A percentile compares a stretch with the other conserved stretches of the same genome.
Evolutionary conservation across 2,329 filamentous ascomycete genomes (phyloP).

Genomic region (Fonsecaea multimorphosa): DNA sequence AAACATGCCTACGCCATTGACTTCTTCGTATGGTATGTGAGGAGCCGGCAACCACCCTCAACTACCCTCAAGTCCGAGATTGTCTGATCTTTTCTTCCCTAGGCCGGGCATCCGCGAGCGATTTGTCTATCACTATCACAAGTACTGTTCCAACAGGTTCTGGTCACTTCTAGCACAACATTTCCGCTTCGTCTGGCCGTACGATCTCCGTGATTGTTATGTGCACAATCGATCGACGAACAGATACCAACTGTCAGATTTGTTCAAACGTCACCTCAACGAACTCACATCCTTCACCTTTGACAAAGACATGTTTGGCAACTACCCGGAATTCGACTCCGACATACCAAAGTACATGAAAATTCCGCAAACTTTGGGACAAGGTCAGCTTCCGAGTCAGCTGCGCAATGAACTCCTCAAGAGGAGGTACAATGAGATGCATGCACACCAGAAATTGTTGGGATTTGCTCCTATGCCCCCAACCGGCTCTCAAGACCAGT

Average conservation of each 20-base stretch:
- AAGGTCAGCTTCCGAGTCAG: neutral
- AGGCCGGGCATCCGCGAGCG: constrained; percentile 8
- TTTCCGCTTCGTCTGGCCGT: constrained; percentile 11
- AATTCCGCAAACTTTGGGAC: neutral
- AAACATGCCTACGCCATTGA: constrained; percentile 8
- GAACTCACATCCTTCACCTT: constrained; percentile 8
- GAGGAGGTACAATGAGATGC: neutral
- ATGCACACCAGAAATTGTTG: neutral
- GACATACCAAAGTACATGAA: constrained; percentile 5
- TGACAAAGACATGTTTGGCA: constrained; percentile 1
- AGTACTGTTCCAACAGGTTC: constrained; percentile 6
- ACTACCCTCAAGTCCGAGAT: neutral
- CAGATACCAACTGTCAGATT: neutral
- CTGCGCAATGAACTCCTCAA: neutral
- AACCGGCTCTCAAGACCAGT: neutral
- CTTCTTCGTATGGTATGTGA: constrained; percentile 6
- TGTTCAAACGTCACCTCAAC: neutral
- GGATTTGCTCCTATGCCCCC: neutral
- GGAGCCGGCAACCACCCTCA: neutral
- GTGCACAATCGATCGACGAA: neutral
- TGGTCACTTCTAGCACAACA: neutral
- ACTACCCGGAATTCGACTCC: constrained; percentile 5
- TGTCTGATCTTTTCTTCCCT: neutral
- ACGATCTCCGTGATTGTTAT: constrained; percentile 8
- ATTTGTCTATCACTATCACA: constrained; percentile 7